Conservation (phyloP, 495 filamentous ascomycete species). For the Chaetomidium leptoderma region DNA sequence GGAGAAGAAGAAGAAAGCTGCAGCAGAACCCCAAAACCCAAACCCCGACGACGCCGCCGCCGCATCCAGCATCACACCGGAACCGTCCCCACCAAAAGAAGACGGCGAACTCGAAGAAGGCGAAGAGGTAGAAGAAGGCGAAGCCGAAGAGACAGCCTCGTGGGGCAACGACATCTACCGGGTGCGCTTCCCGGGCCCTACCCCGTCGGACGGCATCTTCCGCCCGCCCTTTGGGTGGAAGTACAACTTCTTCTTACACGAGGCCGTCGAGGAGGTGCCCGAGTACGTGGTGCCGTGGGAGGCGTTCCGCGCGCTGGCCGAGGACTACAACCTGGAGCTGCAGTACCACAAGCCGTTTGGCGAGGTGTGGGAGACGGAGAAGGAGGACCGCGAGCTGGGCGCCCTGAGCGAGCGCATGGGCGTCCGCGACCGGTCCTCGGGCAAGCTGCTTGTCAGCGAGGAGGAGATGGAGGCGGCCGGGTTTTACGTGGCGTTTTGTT, state of each 20-base stretch:
- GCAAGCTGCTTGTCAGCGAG: slow-evolving; percentile 61
- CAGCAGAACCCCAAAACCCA: slow-evolving; percentile 21
- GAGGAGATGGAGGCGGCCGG: slow-evolving; percentile 87
- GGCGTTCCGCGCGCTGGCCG: slow-evolving; percentile 87
- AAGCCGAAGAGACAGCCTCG: slow-evolving; percentile 55
- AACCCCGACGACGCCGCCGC: neutral
- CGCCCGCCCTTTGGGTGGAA: slow-evolving; percentile 95
- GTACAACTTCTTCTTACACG: slow-evolving; percentile 91
- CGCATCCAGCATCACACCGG: slow-evolving; percentile 9
- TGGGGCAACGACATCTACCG: slow-evolving; percentile 94
- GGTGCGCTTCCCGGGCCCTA: slow-evolving; percentile 77
- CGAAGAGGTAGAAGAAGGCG: slow-evolving; percentile 45
- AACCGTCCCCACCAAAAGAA: slow-evolving; percentile 22
- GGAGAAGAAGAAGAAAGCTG: slow-evolving; percentile 48
- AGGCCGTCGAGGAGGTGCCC: slow-evolving; percentile 92
- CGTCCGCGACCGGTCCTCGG: slow-evolving; percentile 66
- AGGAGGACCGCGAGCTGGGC: slow-evolving; percentile 71
- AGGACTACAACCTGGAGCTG: slow-evolving; percentile 93
- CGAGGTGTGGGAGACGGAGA: slow-evolving; percentile 88
- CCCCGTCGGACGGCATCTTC: slow-evolving; percentile 76
- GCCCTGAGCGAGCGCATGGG: slow-evolving; percentile 90
- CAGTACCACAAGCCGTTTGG: slow-evolving; percentile 85
- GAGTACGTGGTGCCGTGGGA: slow-evolving; percentile 99
- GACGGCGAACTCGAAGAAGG: slow-evolving; percentile 49
- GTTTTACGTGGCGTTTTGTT: slow-evolving; percentile 91